Evolutionary conservation across 2,329 filamentous ascomycete species (phyloP).

Genomic region (Epicoccum sorghinum): DNA sequence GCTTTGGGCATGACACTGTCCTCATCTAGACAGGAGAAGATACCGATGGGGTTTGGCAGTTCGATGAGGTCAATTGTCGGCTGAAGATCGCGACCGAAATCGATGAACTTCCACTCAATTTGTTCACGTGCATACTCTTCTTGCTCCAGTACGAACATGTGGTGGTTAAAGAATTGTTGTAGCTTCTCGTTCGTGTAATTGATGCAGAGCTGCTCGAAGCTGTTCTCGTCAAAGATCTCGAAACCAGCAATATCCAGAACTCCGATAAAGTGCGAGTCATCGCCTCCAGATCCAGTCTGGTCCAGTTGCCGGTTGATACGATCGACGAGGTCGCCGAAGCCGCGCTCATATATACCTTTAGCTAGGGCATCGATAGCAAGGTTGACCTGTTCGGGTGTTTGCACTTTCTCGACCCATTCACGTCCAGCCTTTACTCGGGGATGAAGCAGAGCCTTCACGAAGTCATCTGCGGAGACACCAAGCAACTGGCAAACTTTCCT

Average conservation of each 20-base stretch:
- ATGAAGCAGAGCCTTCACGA: slow-evolving; percentile 86
- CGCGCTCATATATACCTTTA: slow-evolving; percentile 97
- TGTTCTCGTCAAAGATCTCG: slow-evolving; percentile 99
- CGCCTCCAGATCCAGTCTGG: slow-evolving; percentile 77
- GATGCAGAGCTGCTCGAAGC: slow-evolving; percentile 98
- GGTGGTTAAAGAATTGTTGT: slow-evolving; percentile 99
- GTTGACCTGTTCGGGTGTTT: slow-evolving; percentile 94
- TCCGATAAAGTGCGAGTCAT: slow-evolving; percentile 95
- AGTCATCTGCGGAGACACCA: slow-evolving; percentile 82
- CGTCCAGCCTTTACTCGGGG: slow-evolving; percentile 93
- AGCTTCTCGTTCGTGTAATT: slow-evolving; percentile 99
- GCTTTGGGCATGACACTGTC: slow-evolving; percentile 99
- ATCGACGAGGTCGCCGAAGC: slow-evolving; percentile 89
- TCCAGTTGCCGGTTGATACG: slow-evolving; percentile 93
- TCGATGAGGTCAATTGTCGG: slow-evolving; percentile 98
- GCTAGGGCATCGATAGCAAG: slow-evolving; percentile 87
- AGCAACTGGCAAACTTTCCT: slow-evolving; percentile 82
- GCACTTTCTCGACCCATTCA: slow-evolving; percentile 98
- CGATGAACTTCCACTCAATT: slow-evolving; percentile 99
- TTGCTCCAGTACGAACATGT: slow-evolving; percentile 99
- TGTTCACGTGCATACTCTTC: slow-evolving; percentile 97
- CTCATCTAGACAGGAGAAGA: slow-evolving; percentile 97
- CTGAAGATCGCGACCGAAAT: slow-evolving; percentile 95
- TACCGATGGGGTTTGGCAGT: slow-evolving; percentile 93
- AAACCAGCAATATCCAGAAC: slow-evolving; percentile 99